These are phyloP conservation scores for Dactylellina drechsleri DNA, from an alignment of 2,329 filamentous ascomycete genomes.

Conservation along the genomic window DNA sequence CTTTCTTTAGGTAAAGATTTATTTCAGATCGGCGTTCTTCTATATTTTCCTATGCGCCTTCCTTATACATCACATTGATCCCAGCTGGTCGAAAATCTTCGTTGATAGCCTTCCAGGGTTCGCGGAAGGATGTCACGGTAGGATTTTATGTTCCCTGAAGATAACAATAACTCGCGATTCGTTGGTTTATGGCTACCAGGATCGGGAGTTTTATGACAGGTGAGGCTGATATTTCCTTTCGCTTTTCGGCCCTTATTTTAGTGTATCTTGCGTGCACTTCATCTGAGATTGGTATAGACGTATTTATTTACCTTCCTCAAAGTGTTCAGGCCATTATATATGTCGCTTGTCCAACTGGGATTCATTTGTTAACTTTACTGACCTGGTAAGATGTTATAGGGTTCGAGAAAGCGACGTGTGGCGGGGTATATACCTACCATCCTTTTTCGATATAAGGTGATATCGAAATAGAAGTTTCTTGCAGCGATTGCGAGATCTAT, in stretches of 20 bases:
- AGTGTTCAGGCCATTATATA: background rate
- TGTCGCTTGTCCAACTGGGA: background rate
- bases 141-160: slow-evolving; percentile 17
- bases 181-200: background rate
- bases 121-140: slow-evolving; percentile 45
- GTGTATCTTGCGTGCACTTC: too few relatives aligned
- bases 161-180: background rate
- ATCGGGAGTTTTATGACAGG: slow-evolving; percentile 16
- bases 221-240: slow-evolving; percentile 27
- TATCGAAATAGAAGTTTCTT: background rate
- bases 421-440: slow-evolving; percentile 2
- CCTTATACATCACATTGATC: slow-evolving; percentile 35
- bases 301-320: slow-evolving; percentile 19
- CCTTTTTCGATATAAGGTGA: slow-evolving; percentile 4
- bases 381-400: slow-evolving; percentile 14
- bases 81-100: background rate
- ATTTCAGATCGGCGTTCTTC: slow-evolving; percentile 17
- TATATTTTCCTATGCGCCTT: slow-evolving; percentile 26
- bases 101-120: background rate
- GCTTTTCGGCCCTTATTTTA: background rate
- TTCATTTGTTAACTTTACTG: slow-evolving; percentile 23
- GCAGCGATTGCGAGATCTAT: background rate
- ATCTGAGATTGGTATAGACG: background rate
- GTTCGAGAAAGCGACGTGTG: background rate
- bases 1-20: slow-evolving; percentile 18